Evolutionary conservation across 2,329 filamentous ascomycete species (phyloP).

Genomic region (Penicillium fuscoglaucum): DNA sequence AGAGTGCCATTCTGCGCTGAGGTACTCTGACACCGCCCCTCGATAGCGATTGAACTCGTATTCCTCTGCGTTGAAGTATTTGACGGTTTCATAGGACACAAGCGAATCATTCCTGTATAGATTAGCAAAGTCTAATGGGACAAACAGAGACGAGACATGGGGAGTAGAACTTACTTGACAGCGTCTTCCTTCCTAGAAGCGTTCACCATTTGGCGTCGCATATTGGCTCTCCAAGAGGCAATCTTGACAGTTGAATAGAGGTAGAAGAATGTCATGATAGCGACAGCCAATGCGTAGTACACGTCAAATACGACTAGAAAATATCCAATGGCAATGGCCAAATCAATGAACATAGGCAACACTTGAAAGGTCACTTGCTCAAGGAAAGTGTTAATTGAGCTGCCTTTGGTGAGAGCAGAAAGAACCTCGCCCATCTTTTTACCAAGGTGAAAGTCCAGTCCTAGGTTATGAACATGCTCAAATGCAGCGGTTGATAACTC

Average conservation of each 20-base stretch:
- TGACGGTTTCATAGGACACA: constrained; percentile 88
- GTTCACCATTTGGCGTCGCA: constrained; percentile 86
- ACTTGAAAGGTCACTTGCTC: constrained; percentile 66
- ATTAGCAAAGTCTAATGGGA: not conserved
- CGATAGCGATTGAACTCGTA: constrained; percentile 73
- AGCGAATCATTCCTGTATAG: constrained; percentile 75
- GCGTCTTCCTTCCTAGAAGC: constrained; percentile 89
- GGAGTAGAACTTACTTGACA: constrained; percentile 62
- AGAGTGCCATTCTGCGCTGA: constrained; percentile 72
- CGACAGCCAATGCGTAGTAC: constrained; percentile 60
- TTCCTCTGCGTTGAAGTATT: constrained; percentile 78
- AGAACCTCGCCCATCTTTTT: constrained; percentile 56
- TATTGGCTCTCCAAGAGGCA: constrained; percentile 80
- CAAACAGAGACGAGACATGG: not conserved
- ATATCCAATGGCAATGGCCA: constrained; percentile 60
- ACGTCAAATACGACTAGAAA: constrained; percentile 62
- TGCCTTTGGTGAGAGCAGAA: constrained; percentile 51
- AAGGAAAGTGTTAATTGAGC: constrained; percentile 54
- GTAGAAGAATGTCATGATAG: constrained; percentile 55
- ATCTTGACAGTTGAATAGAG: constrained; percentile 55
- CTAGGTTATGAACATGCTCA: constrained; percentile 89
- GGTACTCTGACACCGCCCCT: constrained; percentile 61
- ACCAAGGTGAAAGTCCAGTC: constrained; percentile 57
- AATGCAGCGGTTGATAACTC: constrained; percentile 91
- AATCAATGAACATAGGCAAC: constrained; percentile 61